Base-by-base conservation (phyloP, 2,329 filamentous ascomycete species). In the Neofusicoccum parvum region DNA sequence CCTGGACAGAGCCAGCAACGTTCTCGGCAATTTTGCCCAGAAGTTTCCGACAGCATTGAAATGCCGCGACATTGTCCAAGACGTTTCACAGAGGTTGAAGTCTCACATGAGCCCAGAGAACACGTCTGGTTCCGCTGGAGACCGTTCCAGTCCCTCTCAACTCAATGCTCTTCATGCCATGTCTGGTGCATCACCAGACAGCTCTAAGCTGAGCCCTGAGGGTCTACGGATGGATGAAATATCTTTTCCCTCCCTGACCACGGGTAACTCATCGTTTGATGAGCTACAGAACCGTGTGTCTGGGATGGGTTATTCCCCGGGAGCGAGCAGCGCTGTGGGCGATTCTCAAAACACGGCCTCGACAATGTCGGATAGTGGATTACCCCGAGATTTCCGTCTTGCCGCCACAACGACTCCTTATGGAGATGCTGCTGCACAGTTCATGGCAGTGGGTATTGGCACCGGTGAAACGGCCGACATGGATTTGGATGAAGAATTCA, bases 41-140 rank as follows among this genome's bases (percentile, higher is more conserved):
- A 69, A 66, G 41, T 68, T 69, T 36, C 53, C 63, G n/a, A 63
- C 67, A 23, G 65, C 65, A 15, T 45, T 65, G 62, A 67, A 54
- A 63, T 23, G 48, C n/a, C 32, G 62, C n/a, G 20, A 70, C 12
- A 72, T 56, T 15, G 54, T 64, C 37, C 39, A 43, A 37, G 54
- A 64, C 32, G 59, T 66, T 59, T 37, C 49, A 2, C 41, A 43
- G 2, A 34, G 56, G 41, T 46, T 62, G 32, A 58, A 15, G 63
- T 48, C 56, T 23, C 56, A 60, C 17, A 20, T 60, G 43, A 37
- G 32, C 15, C 56, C 56, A n/a, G 17, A 36, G 5, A 17, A 37
- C 9, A 6, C n/a, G 43, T 10, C 32, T 20, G 41, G 7, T 23
- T 34, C 32, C 3, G 12, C 6, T 10, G 32, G 34, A 5, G 41